A percentile compares a stretch with the other conserved stretches of the same genome.
phyloP scores from a whole-genome alignment of 192 early-diverging fungal genomes.

The Coemansia biformis region DNA sequence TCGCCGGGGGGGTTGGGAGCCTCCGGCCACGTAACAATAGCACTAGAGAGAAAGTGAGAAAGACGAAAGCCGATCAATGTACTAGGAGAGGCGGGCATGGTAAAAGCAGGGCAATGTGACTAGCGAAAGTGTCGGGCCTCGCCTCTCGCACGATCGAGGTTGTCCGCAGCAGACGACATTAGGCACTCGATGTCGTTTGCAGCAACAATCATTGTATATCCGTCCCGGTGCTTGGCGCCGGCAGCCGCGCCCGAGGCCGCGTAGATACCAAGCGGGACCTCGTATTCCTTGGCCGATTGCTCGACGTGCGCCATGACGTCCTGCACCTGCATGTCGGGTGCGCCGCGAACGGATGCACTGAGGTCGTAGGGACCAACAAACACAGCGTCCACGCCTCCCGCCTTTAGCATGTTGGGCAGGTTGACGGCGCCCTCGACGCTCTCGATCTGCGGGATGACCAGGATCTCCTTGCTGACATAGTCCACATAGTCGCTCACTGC shows the following conservation, averaged over 20 bases:
- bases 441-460: constrained; percentile 51
- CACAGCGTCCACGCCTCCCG: constrained; percentile 36
- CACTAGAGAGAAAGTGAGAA: not conserved
- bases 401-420: constrained; percentile 30
- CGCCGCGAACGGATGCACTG: constrained; percentile 20
- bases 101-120: no score
- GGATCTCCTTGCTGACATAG: constrained; percentile 24
- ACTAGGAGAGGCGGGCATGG: no score
- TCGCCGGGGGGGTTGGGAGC: no score
- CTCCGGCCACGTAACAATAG: no score
- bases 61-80: not conserved
- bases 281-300: constrained; percentile 16
- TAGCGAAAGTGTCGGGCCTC: constrained; percentile 25
- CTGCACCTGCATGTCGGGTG: constrained; percentile 25
- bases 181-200: constrained; percentile 43
- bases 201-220: constrained; percentile 46
- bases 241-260: constrained; percentile 32
- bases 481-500: constrained; percentile 39
- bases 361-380: constrained; percentile 43
- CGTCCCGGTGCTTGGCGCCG: constrained; percentile 18
- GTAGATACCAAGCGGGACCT: constrained; percentile 47
- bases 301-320: constrained; percentile 29
- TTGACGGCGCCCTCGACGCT: constrained; percentile 38
- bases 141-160: constrained; percentile 37
- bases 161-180: constrained; percentile 36